Percentiles rank a stretch among this genome's conserved stretches.
phyloP scores from a whole-genome alignment of 1,284 basidiomycete species.

The Irpex lacteus region DNA sequence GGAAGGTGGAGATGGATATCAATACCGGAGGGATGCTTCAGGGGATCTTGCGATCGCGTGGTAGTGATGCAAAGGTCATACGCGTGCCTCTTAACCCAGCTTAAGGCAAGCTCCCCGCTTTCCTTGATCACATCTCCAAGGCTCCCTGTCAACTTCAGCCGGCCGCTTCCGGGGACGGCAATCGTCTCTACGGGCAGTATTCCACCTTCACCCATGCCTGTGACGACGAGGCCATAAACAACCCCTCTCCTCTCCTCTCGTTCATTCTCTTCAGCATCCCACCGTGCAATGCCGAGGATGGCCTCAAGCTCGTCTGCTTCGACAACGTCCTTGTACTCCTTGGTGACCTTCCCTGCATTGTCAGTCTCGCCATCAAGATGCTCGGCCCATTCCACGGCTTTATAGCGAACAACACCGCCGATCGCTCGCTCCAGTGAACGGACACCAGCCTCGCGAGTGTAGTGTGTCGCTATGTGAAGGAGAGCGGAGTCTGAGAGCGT shows the following conservation, averaged over 20 bases:
- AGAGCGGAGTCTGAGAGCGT: constrained; percentile 61
- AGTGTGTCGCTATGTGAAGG: constrained; percentile 69
- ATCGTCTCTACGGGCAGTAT: constrained; percentile 83
- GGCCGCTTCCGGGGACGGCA: constrained; percentile 68
- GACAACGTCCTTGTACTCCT: constrained; percentile 63
- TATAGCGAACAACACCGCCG: constrained; percentile 80
- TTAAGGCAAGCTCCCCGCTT: constrained; percentile 83
- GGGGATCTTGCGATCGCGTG: constrained; percentile 64
- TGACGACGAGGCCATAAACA: constrained; percentile 86
- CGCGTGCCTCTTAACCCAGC: constrained; percentile 84
- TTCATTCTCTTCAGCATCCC: constrained; percentile 79
- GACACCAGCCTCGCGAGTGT: constrained; percentile 92
- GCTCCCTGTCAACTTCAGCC: constrained; percentile 77
- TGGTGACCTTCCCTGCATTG: constrained; percentile 18
- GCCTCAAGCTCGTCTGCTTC: constrained; percentile 74
- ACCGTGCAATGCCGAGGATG: constrained; percentile 81
- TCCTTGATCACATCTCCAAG: constrained; percentile 88
- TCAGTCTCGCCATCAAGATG: constrained; percentile 45
- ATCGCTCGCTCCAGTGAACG: constrained; percentile 86
- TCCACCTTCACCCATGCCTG: constrained; percentile 85
- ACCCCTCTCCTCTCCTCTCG: constrained; percentile 68
- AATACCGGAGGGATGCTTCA: constrained; percentile 66
- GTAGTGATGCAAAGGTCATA: constrained; percentile 79
- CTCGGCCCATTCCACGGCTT: constrained; percentile 88
- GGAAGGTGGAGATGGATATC: constrained; percentile 91